These are phyloP conservation scores for Mycena vitilis DNA, from an alignment of 768 basidiomycete genomes.

Conservation along the genomic window DNA sequence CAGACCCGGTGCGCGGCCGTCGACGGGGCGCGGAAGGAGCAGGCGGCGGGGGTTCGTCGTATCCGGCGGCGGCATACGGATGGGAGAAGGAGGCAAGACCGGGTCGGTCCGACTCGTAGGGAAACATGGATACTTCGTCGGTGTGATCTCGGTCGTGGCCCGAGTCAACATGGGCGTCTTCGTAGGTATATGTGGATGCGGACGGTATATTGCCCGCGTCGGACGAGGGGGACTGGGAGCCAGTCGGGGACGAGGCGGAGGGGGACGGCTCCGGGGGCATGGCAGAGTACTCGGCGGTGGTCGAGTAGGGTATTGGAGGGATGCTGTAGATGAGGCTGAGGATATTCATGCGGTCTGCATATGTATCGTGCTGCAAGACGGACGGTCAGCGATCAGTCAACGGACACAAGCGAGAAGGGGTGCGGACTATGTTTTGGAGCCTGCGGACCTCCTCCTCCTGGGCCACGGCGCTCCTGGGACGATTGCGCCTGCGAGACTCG, in stretches of 20 bases:
- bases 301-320: conserved; percentile 77
- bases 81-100: conserved; percentile 42
- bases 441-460: conserved; percentile 91
- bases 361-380: conserved; percentile 84
- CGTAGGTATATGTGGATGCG: conserved; percentile 19
- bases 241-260: conserved; percentile 30
- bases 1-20: conserved; percentile 63
- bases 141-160: conserved; percentile 19
- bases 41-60: conserved; percentile 50
- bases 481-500: conserved; percentile 66
- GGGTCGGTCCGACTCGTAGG: conserved; percentile 45
- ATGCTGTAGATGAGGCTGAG: conserved; percentile 91
- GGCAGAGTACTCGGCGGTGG: conserved; percentile 57
- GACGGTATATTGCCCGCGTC: conserved; percentile 20
- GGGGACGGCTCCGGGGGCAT: conserved; percentile 24
- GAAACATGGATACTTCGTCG: conserved; percentile 38
- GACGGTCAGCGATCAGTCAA: conserved; percentile 23
- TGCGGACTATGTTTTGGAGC: conserved; percentile 86
- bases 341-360: conserved; percentile 94
- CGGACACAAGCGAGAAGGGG: conserved; percentile 24
- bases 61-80: conserved; percentile 63
- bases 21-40: conserved; percentile 43
- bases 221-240: conserved; percentile 25
- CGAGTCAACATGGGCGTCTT: conserved; percentile 10
- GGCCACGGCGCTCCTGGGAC: conserved; percentile 85